These are phyloP conservation scores for Cladophialophora chaetospira DNA, from an alignment of 2,329 filamentous ascomycete genomes.

Conservation along the genomic window DNA sequence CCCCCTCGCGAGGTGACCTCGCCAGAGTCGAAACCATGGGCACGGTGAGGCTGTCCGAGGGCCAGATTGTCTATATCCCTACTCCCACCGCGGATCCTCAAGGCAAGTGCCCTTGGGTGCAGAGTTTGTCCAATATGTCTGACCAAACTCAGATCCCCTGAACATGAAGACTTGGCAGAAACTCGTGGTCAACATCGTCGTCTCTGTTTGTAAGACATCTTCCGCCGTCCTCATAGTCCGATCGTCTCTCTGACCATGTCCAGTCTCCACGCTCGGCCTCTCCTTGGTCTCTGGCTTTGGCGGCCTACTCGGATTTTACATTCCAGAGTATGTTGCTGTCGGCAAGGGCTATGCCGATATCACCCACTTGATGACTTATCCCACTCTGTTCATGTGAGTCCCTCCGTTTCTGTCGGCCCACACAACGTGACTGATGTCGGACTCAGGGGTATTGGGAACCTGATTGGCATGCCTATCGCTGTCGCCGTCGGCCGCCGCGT, in stretches of 20 bases:
- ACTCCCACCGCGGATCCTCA: not conserved
- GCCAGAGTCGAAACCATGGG: too few relatives aligned
- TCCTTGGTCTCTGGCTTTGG: not conserved
- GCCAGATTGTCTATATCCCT: not conserved
- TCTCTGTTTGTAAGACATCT: not conserved
- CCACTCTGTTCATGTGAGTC: not conserved
- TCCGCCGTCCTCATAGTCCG: not conserved
- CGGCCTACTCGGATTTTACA: not conserved
- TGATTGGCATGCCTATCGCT: conserved; percentile 44
- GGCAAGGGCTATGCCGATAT: not conserved
- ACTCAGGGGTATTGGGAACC: conserved; percentile 44
- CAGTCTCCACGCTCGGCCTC: not conserved
- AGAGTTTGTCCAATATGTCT: not conserved
- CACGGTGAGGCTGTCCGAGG: not conserved
- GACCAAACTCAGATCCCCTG: not conserved
- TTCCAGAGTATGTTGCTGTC: not conserved
- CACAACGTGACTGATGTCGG: conserved; percentile 28
- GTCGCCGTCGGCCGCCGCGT: conserved; percentile 43
- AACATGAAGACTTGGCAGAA: not conserved
- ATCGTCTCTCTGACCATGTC: not conserved
- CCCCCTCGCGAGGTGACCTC: too few relatives aligned
- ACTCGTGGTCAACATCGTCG: not conserved
- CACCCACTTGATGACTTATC: not conserved
- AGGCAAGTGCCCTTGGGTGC: not conserved
- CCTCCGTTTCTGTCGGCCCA: not conserved